Conservation (phyloP, 2,329 filamentous ascomycete species). For the Pseudocercospora cruenta region DNA sequence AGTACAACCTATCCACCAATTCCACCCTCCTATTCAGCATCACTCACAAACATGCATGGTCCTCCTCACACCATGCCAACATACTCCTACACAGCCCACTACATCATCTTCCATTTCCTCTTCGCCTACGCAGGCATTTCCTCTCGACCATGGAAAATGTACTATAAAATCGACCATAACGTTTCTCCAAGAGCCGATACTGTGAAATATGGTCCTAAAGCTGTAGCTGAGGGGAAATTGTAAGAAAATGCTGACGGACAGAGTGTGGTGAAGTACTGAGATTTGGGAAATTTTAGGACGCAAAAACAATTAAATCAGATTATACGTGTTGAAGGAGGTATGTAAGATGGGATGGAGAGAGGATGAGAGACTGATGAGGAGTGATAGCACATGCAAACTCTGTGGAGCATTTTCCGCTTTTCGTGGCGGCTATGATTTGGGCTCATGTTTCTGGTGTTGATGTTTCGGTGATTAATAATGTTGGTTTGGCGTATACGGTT, state of each 20-base stretch:
- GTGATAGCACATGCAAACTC: conserved; percentile 50
- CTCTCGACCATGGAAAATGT: conserved; percentile 48
- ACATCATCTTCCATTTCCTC: conserved; percentile 47
- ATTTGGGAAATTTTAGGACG: too few relatives aligned
- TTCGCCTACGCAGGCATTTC: conserved; percentile 51
- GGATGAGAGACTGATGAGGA: too few relatives aligned
- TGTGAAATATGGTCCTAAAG: conserved; percentile 47
- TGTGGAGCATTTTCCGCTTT: conserved; percentile 48
- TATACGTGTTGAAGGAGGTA: conserved; percentile 45
- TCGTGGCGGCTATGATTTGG: conserved; percentile 45
- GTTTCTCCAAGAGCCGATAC: conserved; percentile 52
- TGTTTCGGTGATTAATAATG: conserved; percentile 42
- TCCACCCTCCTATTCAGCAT: too few relatives aligned
- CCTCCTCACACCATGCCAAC: too few relatives aligned
- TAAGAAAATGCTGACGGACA: too few relatives aligned
- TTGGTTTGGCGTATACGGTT: conserved; percentile 46
- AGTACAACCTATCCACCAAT: too few relatives aligned
- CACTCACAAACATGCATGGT: too few relatives aligned
- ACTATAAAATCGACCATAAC: conserved; percentile 53
- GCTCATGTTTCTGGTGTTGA: conserved; percentile 47
- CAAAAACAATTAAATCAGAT: conserved; percentile 48
- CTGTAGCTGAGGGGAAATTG: conserved; percentile 26
- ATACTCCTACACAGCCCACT: conserved; percentile 33
- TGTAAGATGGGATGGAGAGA: background rate
- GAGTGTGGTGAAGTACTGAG: too few relatives aligned